Percentiles rank a stretch among this genome's conserved stretches.
Conservation (phyloP, 768 basidiomycete genomes). For the Amanita pallidorosea region DNA sequence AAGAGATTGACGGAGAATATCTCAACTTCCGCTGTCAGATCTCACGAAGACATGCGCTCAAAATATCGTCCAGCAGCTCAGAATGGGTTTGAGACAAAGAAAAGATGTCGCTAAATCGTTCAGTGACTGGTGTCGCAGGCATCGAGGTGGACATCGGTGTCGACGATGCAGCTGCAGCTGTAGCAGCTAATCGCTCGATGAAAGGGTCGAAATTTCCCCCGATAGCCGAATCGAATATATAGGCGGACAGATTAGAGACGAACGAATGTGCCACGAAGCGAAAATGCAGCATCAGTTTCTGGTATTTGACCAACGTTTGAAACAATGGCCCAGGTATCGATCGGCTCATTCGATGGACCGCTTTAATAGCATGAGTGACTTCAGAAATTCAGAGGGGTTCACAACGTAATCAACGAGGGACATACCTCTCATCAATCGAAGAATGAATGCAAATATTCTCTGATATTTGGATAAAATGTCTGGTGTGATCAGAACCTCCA, state of each 20-base stretch:
- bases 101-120: slow-evolving; percentile 60
- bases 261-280: slow-evolving; percentile 70
- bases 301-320: slow-evolving; percentile 41
- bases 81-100: slow-evolving; percentile 61
- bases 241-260: slow-evolving; percentile 52
- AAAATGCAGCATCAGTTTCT: slow-evolving; percentile 51
- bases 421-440: slow-evolving; percentile 71
- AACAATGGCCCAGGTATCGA: slow-evolving; percentile 36
- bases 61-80: slow-evolving; percentile 57
- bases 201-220: slow-evolving; percentile 68
- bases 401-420: not conserved
- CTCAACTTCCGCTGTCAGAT: slow-evolving; percentile 54
- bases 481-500: slow-evolving; percentile 62
- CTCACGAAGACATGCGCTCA: slow-evolving; percentile 67
- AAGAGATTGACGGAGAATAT: slow-evolving; percentile 50
- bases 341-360: slow-evolving; percentile 56
- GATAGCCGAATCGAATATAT: slow-evolving; percentile 74
- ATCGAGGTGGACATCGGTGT: slow-evolving; percentile 7
- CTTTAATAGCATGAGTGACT: slow-evolving; percentile 61
- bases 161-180: slow-evolving; percentile 6
- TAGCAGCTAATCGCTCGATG: slow-evolving; percentile 27
- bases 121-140: not conserved
- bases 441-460: slow-evolving; percentile 67
- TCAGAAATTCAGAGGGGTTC: slow-evolving; percentile 2
- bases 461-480: slow-evolving; percentile 76